Conservation (phyloP, 2,329 filamentous ascomycete species). For the Diaporthe ilicicola region DNA sequence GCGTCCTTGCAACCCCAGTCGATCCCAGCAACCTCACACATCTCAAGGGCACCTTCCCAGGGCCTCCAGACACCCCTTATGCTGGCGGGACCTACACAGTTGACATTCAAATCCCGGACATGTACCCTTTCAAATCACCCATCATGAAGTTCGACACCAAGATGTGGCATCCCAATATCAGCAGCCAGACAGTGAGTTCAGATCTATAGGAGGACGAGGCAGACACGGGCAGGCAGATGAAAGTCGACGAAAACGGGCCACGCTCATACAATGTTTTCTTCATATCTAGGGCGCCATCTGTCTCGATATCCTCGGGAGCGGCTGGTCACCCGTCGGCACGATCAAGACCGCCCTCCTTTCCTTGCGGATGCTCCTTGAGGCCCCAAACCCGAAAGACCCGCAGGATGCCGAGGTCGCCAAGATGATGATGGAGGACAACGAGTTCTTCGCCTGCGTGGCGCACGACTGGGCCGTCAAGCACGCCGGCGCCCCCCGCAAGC, state of each 20-base stretch:
- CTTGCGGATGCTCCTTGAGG: slow-evolving; percentile 90
- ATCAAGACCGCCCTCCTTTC: slow-evolving; percentile 96
- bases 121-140: slow-evolving; percentile 94
- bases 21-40: slow-evolving; percentile 78
- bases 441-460: slow-evolving; percentile 81
- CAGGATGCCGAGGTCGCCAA: slow-evolving; percentile 95
- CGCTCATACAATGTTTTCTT: background rate
- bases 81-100: slow-evolving; percentile 84
- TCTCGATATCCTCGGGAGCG: slow-evolving; percentile 86
- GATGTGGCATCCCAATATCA: slow-evolving; percentile 98
- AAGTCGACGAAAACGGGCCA: background rate
- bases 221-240: background rate
- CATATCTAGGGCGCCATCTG: slow-evolving; percentile 86
- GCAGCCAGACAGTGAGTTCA: slow-evolving; percentile 82
- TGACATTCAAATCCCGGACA: slow-evolving; percentile 85
- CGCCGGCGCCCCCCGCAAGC: slow-evolving; percentile 73
- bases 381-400: slow-evolving; percentile 93
- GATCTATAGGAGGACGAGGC: background rate
- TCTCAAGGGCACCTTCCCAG: slow-evolving; percentile 83
- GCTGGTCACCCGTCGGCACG: slow-evolving; percentile 95
- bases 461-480: slow-evolving; percentile 90
- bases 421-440: slow-evolving; percentile 84
- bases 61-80: slow-evolving; percentile 92
- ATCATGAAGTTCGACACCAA: slow-evolving; percentile 91
- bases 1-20: slow-evolving; percentile 74